phyloP scores from a whole-genome alignment of 306 rosid species.

The Benincasa hispida region DNA sequence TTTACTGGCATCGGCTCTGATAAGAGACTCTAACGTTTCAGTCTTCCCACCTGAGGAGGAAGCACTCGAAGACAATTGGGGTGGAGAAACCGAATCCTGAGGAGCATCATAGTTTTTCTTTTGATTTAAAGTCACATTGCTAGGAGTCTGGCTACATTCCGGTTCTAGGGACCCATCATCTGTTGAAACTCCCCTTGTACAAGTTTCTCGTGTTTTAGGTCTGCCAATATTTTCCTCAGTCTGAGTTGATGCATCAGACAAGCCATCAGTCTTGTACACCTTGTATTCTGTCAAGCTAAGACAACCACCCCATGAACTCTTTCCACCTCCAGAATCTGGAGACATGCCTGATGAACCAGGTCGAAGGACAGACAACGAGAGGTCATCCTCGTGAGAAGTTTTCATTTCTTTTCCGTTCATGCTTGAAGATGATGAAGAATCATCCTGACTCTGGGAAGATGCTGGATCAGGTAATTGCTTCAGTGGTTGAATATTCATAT shows the following conservation, averaged over 20 bases:
- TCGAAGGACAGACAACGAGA: constrained; percentile 31
- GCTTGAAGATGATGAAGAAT: constrained; percentile 76
- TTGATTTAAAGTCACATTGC: constrained; percentile 15
- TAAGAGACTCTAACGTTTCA: constrained; percentile 77
- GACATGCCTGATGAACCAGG: constrained; percentile 49
- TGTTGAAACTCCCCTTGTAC: constrained; percentile 82
- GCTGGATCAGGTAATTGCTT: constrained; percentile 63
- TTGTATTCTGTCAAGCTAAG: constrained; percentile 64
- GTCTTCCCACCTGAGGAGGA: constrained; percentile 68
- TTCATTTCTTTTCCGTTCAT: constrained; percentile 60
- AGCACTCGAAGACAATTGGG: constrained; percentile 42
- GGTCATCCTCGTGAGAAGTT: constrained; percentile 58
- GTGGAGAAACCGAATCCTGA: constrained; percentile 41
- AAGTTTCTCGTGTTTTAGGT: constrained; percentile 39
- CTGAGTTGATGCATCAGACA: constrained; percentile 82
- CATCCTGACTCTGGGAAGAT: constrained; percentile 56
- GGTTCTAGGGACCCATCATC: constrained; percentile 53
- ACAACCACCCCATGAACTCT: constrained; percentile 40
- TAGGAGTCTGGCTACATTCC: constrained; percentile 30
- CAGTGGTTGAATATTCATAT: constrained; percentile 42
- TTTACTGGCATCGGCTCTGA: constrained; percentile 78
- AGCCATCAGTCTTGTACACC: constrained; percentile 58
- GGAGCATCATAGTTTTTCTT: constrained; percentile 41
- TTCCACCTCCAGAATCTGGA: constrained; percentile 42
- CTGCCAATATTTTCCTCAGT: constrained; percentile 51